phyloP scores from a whole-genome alignment of 1,139 yeast genomes.

The Komagataea norvegica region DNA sequence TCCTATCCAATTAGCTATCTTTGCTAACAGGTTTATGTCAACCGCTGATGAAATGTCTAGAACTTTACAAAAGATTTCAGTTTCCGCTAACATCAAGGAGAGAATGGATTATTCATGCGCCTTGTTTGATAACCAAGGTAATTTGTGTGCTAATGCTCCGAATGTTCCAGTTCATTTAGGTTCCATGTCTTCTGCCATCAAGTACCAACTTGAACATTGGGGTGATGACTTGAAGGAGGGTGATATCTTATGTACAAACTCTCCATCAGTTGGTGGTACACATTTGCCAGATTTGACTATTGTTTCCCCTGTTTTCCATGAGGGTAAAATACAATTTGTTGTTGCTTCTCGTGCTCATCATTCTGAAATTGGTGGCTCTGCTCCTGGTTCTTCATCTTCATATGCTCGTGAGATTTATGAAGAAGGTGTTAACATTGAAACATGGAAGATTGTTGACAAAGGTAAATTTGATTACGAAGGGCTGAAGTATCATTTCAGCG shows the following conservation, averaged over 20 bases:
- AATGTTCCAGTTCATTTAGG: constrained; percentile 63
- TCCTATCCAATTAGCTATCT: constrained; percentile 53
- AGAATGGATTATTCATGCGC: constrained; percentile 62
- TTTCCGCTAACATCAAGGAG: constrained; percentile 57
- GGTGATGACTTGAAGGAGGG: constrained; percentile 47
- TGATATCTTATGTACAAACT: constrained; percentile 54
- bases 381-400: constrained; percentile 67
- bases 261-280: constrained; percentile 59
- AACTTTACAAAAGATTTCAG: constrained; percentile 55
- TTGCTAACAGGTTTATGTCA: constrained; percentile 60
- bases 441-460: constrained; percentile 49
- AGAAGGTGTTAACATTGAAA: constrained; percentile 58
- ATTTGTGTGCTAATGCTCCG: constrained; percentile 60
- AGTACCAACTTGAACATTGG: constrained; percentile 49
- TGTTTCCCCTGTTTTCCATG: constrained; percentile 56
- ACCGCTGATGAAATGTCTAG: constrained; percentile 66
- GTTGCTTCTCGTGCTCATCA: constrained; percentile 68
- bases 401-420: constrained; percentile 55
- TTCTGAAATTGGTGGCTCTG: constrained; percentile 62
- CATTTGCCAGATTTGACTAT: constrained; percentile 76
- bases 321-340: constrained; percentile 46
- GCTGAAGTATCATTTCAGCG: constrained; percentile 40
- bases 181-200: constrained; percentile 58
- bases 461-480: constrained; percentile 55
- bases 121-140: constrained; percentile 50